phyloP scores from a whole-genome alignment of 495 filamentous ascomycete genomes.

The Xylaria palmicola region DNA sequence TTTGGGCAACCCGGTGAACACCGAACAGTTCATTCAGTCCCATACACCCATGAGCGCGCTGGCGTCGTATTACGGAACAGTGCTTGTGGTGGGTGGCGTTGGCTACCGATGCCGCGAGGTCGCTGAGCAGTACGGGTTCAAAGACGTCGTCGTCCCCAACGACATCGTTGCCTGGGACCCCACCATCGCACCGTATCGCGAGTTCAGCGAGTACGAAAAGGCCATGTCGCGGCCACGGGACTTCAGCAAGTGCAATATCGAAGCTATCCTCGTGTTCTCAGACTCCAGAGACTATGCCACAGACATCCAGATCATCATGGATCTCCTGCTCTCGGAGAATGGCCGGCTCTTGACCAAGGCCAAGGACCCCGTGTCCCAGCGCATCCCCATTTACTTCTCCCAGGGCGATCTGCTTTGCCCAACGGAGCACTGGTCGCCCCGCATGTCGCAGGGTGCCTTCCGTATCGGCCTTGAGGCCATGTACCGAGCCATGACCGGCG shows the following conservation, averaged over 20 bases:
- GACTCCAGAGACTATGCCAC: constrained; percentile 83
- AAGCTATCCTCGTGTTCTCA: constrained; percentile 79
- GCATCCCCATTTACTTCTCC: constrained; percentile 76
- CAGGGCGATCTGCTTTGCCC: constrained; percentile 74
- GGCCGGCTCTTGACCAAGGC: constrained; percentile 66
- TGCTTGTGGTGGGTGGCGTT: constrained; percentile 65
- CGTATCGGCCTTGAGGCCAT: constrained; percentile 75
- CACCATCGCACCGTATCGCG: constrained; percentile 62
- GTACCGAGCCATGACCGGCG: constrained; percentile 72
- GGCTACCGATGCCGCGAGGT: constrained; percentile 66
- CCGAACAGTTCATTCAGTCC: constrained; percentile 66
- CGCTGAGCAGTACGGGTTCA: constrained; percentile 64
- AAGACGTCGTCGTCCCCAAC: constrained; percentile 64
- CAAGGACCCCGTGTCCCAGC: constrained; percentile 61
- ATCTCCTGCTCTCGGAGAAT: constrained; percentile 72
- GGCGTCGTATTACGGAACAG: constrained; percentile 63
- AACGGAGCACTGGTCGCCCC: constrained; percentile 71
- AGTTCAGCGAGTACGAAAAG: constrained; percentile 59
- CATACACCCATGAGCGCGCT: constrained; percentile 69
- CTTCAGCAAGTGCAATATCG: constrained; percentile 68
- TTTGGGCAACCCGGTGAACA: constrained; percentile 55
- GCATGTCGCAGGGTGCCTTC: constrained; percentile 75
- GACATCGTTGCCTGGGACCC: constrained; percentile 64
- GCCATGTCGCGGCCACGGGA: constrained; percentile 60
- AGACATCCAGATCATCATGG: constrained; percentile 82